These are phyloP conservation scores for Penicillium bialowiezense DNA, from an alignment of 495 filamentous ascomycete species.

Conservation along the genomic window DNA sequence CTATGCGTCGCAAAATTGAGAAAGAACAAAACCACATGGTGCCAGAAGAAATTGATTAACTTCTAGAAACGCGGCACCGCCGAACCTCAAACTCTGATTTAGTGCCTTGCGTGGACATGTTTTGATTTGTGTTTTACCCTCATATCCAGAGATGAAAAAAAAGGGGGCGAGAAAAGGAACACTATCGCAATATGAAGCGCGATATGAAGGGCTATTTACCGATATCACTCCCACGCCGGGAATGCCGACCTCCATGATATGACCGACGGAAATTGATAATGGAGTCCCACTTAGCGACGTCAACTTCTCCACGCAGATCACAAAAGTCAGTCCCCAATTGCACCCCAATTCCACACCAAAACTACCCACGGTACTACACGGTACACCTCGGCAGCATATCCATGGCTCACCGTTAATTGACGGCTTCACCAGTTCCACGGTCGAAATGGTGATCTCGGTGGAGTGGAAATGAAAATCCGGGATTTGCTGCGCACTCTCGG, in stretches of 20 bases:
- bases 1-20: not conserved
- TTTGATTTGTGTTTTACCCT: no score
- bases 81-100: not conserved
- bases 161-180: no score
- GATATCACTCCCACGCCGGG: no score
- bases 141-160: no score
- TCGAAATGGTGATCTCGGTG: not conserved
- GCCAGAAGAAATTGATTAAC: not conserved
- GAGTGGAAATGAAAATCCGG: no score
- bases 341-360: slow-evolving; percentile 4
- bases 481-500: no score
- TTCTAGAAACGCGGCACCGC: not conserved
- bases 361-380: not conserved
- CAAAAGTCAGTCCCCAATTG: not conserved
- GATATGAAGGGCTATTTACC: no score
- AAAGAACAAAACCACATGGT: not conserved
- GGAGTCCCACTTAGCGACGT: slow-evolving; percentile 8
- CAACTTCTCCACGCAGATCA: slow-evolving; percentile 8
- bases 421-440: not conserved
- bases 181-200: not conserved
- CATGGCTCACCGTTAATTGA: not conserved
- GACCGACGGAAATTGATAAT: slow-evolving; percentile 17
- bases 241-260: not conserved
- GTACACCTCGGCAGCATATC: not conserved
- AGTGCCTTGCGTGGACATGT: not conserved